Percentiles rank a stretch among this genome's conserved stretches.
phyloP scores from a whole-genome alignment of 2,329 filamentous ascomycete species.

The Ophiostoma tasmaniense region DNA sequence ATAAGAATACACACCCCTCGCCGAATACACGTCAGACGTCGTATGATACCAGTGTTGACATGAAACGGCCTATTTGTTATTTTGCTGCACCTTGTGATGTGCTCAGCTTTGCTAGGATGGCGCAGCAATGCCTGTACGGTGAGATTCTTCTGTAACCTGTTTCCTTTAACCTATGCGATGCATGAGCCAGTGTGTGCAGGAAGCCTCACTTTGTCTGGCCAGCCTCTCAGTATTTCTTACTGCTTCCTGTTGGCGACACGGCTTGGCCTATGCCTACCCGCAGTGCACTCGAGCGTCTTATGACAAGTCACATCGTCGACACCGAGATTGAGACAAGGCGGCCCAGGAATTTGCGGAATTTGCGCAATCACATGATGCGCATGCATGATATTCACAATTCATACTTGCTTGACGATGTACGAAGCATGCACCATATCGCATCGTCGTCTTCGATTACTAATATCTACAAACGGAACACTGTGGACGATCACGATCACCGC shows the following conservation, averaged over 20 bases:
- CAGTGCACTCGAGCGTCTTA: neutral
- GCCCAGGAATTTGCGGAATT: too few species aligned
- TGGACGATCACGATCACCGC: neutral
- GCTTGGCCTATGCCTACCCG: too few species aligned
- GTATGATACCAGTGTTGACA: neutral
- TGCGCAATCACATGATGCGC: too few species aligned
- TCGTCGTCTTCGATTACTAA: neutral
- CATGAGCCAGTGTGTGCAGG: neutral
- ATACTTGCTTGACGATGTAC: too few species aligned
- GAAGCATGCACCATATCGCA: neutral
- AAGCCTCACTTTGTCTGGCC: neutral
- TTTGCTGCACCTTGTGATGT: too few species aligned
- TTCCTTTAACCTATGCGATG: too few species aligned
- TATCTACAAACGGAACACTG: neutral
- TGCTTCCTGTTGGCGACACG: too few species aligned
- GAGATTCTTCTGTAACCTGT: neutral
- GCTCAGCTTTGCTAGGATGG: constrained; percentile 5
- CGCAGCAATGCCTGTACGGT: neutral
- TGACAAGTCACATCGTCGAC: neutral
- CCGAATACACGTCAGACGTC: constrained; percentile 4
- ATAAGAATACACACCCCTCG: neutral
- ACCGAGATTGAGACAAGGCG: neutral
- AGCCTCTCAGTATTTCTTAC: too few species aligned
- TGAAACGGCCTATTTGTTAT: neutral
- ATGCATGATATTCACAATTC: too few species aligned